Evolutionary conservation across 192 early-diverging fungal species (phyloP).

Genomic region (Coemansia sp.): DNA sequence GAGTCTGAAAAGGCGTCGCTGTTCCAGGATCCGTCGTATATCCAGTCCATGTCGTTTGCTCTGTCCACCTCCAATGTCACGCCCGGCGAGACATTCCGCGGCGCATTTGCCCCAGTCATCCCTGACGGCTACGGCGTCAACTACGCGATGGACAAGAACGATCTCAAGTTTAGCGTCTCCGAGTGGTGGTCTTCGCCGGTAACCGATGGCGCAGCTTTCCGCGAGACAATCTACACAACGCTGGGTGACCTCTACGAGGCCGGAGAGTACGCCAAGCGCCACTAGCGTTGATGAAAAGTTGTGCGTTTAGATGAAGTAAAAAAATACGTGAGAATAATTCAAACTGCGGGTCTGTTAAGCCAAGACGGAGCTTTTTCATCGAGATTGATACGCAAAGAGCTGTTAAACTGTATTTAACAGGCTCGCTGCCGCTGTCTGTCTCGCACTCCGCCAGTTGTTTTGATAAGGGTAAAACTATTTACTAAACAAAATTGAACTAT

Average conservation of each 20-base stretch:
- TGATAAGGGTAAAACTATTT: no score
- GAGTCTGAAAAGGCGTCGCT: conserved; percentile 62
- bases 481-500: no score
- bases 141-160: conserved; percentile 67
- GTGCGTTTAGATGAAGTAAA: no score
- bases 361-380: no score
- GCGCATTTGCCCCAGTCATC: conserved; percentile 84
- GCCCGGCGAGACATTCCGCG: conserved; percentile 66
- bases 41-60: conserved; percentile 72
- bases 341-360: no score
- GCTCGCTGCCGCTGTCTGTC: no score
- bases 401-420: no score
- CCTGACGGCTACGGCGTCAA: conserved; percentile 86
- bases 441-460: no score
- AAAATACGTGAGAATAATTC: no score
- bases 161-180: conserved; percentile 72
- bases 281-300: no score
- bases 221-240: conserved; percentile 56
- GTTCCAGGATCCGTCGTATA: conserved; percentile 81
- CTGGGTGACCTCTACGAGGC: conserved; percentile 52
- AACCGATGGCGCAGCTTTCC: conserved; percentile 59
- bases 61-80: conserved; percentile 83
- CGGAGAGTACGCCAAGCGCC: conserved; percentile 15
- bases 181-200: conserved; percentile 52
- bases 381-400: no score